Base-by-base conservation (phyloP, 1,139 yeast species). In the Zygosaccharomyces pseudobailii region DNA sequence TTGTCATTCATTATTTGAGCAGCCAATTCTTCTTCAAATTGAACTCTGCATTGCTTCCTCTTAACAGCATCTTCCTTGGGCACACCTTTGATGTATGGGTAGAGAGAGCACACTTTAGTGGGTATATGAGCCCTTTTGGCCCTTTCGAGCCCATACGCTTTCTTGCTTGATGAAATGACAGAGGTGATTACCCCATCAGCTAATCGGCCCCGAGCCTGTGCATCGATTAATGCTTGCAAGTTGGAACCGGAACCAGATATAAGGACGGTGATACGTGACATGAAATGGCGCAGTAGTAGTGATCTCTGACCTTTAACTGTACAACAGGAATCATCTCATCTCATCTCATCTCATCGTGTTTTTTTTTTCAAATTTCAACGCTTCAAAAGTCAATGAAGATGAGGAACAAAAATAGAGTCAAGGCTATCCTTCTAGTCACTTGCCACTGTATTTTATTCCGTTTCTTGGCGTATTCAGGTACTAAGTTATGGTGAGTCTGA, bases 201-300 rank as follows among this genome's bases (percentile, higher is more conserved):
- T 47, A 89, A 80, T 39, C 71, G 68, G 2, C 17, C 0, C 86
- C 94, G 23, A 72, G 65, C 69, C 17, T 70, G 66, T 1, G 95
- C 87, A 65, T 92, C 96, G 41, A 92, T 87, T 36, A 92, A 72
- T 0, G 98, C 97, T 66, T 92, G 98, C 39, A 92, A 72, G 62
- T 92, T 92, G 20, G 97, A 82, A 1, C 98, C 98, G 23, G 87
- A 84, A 1, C 98, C 98, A 2, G 97, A 90, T 42, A 92, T 92
- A 44, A 92, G 77, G 1, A 92, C 97, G 7, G 86, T 74, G 53
- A 87, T 79, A 55, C 65, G 68, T 36, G 67, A 59, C 49, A 55
- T 55, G 5, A 44, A n/a, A 30, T 7, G 24, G 21, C 22, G 21
- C n/a, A n/a, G n/a, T 19, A 6, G 23, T 10, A 10, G 27, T 34